Base-by-base conservation (phyloP, 257 asterid species). In the Lantana camara region DNA sequence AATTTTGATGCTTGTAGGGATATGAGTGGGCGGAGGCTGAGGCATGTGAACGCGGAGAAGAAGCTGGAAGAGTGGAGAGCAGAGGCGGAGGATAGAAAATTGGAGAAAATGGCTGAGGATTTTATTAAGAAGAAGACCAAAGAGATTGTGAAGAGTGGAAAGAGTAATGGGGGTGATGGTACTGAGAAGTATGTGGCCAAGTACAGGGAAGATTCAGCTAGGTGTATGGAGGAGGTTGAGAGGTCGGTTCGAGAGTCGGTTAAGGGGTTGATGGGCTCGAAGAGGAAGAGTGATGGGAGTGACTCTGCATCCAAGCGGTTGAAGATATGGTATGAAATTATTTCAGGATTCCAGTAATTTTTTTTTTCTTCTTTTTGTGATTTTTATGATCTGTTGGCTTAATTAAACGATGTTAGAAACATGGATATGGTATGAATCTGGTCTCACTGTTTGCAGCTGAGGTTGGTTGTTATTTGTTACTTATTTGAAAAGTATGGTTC, bases 31-130 rank as follows among this genome's bases (percentile, higher is more conserved):
- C 79, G 99, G 70, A 88, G 99, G 83, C 63, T 93, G 74, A 87
- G 97, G 80, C 99, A 93, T 51, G 99, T 93, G 74, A 93, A 90
- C 63, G 96, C 97, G 50, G 99, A 94, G 90, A 94, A 90, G 89
- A 94, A 75, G 80, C 70, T 94, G 61, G 97, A 94, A 48, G 97
- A 94, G 77, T 90, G 99, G 99, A 81, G 71, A 74, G 95, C 91
- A 12, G 97, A 73, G 72, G 91, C 93, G 3, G 96, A 74, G 61
- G 97, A 93, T 69, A 78, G 99, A 86, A 85, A 73, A 75, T 54
- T 93, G 84, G 99, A 87, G 86, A 93, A 84, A 82, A 61, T 79
- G 80, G 99, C 96, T 7, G 99, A 90, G 79, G 96, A 85, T 9
- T 93, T 65, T 67, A 74, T 90, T 4, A 90, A 81, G 79, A 90